Evolutionary conservation across 2,329 filamentous ascomycete genomes (phyloP).

Genomic region (Fusarium sp.): DNA sequence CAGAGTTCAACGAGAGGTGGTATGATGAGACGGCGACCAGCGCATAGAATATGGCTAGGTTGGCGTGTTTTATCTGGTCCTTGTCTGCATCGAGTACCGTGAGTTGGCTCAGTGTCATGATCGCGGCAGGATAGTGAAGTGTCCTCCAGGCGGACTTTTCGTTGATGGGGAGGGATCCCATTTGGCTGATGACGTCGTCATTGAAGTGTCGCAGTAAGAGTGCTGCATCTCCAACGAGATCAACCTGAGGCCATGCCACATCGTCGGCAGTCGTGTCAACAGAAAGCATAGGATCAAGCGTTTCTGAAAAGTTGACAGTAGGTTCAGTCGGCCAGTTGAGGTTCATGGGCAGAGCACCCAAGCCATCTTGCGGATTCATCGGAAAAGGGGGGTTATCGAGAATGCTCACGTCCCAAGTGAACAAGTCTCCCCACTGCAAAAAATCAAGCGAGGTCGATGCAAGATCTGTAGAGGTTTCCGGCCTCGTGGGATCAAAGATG

Average conservation of each 20-base stretch:
- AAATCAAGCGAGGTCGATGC: slow-evolving; percentile 19
- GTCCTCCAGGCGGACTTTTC: slow-evolving; percentile 39
- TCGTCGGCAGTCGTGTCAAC: slow-evolving; percentile 5
- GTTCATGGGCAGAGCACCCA: slow-evolving; percentile 11
- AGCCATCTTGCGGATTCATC: slow-evolving; percentile 10
- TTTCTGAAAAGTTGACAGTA: slow-evolving; percentile 11
- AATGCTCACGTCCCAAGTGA: slow-evolving; percentile 37
- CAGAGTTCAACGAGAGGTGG: slow-evolving; percentile 26
- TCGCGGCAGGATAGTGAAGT: slow-evolving; percentile 30
- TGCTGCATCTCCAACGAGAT: slow-evolving; percentile 32
- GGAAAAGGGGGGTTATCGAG: slow-evolving; percentile 27
- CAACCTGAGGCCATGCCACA: slow-evolving; percentile 29
- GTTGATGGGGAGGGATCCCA: slow-evolving; percentile 38
- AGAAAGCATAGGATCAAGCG: not conserved
- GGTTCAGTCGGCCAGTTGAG: slow-evolving; percentile 24
- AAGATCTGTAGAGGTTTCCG: not conserved
- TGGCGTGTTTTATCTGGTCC: slow-evolving; percentile 33
- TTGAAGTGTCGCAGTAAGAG: slow-evolving; percentile 35
- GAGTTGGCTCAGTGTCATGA: slow-evolving; percentile 37
- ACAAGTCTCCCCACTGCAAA: slow-evolving; percentile 36
- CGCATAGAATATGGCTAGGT: slow-evolving; percentile 31
- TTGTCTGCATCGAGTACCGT: slow-evolving; percentile 28
- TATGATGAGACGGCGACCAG: slow-evolving; percentile 34
- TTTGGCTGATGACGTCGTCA: slow-evolving; percentile 37
- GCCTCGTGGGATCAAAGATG: not conserved